These are phyloP conservation scores for Diaporthe ampelina DNA, from an alignment of 2,329 filamentous ascomycete species.

Conservation along the genomic window DNA sequence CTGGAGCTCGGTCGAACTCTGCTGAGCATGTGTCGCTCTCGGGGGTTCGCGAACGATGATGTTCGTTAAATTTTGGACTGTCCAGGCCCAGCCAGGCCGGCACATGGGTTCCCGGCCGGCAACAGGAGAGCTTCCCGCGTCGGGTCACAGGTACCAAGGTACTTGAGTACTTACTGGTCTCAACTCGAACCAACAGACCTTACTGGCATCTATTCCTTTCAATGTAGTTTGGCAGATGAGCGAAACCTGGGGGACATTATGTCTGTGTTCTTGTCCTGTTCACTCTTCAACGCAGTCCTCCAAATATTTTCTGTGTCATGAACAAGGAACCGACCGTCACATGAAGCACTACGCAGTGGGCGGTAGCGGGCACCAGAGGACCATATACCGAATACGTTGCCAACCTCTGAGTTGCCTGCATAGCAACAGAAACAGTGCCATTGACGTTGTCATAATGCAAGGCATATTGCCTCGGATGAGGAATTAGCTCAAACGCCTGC, in stretches of 20 bases:
- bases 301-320: background rate
- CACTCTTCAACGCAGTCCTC: background rate
- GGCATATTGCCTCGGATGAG: too few relatives aligned
- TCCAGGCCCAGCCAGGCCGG: constrained; percentile 15
- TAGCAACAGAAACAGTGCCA: background rate
- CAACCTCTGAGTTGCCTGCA: background rate
- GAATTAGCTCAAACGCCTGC: background rate
- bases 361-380: background rate
- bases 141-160: background rate
- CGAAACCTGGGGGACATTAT: too few relatives aligned
- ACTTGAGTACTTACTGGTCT: background rate
- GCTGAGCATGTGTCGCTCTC: background rate
- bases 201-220: background rate
- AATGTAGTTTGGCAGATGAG: background rate
- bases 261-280: too few relatives aligned
- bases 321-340: background rate
- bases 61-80: constrained; percentile 28
- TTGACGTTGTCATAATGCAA: background rate
- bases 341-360: background rate
- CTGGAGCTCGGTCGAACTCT: constrained; percentile 38
- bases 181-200: background rate
- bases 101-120: constrained; percentile 28
- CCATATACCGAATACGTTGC: background rate
- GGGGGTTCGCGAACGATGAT: constrained; percentile 5
- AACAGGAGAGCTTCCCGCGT: constrained; percentile 2